These are phyloP conservation scores for Fusarium armeniacum DNA, from an alignment of 2,329 filamentous ascomycete genomes.

Conservation along the genomic window DNA sequence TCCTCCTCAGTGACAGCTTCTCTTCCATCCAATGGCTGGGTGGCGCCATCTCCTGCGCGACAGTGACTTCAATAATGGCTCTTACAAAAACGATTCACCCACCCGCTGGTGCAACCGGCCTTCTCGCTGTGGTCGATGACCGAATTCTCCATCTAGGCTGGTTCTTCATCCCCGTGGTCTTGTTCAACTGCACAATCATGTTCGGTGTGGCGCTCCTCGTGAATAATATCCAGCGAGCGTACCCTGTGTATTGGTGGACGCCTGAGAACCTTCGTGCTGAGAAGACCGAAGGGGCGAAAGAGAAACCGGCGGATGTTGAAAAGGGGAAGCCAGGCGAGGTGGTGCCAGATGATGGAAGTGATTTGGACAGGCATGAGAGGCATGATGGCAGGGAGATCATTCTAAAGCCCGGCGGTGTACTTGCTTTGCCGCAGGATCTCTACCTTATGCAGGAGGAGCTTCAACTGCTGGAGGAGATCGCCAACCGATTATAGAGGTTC, in stretches of 20 bases:
- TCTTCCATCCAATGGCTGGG: constrained; percentile 72
- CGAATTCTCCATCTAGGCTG: constrained; percentile 72
- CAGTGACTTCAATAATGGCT: constrained; percentile 74
- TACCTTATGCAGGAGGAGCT: constrained; percentile 57
- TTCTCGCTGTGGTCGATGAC: constrained; percentile 74
- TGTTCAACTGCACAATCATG: constrained; percentile 73
- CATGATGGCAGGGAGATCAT: constrained; percentile 52
- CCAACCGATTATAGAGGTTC: constrained; percentile 50
- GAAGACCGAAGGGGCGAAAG: constrained; percentile 10
- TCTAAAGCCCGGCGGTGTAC: constrained; percentile 52
- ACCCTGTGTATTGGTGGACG: constrained; percentile 80
- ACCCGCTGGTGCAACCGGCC: constrained; percentile 79
- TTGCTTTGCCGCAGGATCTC: constrained; percentile 55
- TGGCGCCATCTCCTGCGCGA: constrained; percentile 74
- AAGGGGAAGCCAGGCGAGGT: constrained; percentile 33
- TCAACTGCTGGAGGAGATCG: constrained; percentile 55
- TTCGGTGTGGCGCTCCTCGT: constrained; percentile 72
- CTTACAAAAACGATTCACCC: constrained; percentile 80
- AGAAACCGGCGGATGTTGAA: constrained; percentile 29
- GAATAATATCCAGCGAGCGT: constrained; percentile 77
- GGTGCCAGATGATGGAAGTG: constrained; percentile 32
- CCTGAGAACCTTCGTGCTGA: constrained; percentile 52
- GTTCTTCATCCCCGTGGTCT: constrained; percentile 74
- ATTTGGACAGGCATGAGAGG: constrained; percentile 34
- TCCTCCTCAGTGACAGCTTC: constrained; percentile 64